Percentiles rank a stretch among this genome's conserved stretches.
Conservation (phyloP, 352 stramenopile species). For the Plasmopara halstedii region DNA sequence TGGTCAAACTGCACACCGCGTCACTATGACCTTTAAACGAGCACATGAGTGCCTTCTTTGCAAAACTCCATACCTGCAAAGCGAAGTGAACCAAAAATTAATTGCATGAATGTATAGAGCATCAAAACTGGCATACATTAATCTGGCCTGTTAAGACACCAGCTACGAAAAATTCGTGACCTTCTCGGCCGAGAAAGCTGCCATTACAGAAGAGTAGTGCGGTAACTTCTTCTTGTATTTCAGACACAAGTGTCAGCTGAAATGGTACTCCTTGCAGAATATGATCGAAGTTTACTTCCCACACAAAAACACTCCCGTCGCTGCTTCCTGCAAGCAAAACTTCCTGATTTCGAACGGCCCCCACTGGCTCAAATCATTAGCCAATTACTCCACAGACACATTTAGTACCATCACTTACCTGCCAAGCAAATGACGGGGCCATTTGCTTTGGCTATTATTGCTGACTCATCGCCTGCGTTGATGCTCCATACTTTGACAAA, state of each 20-base stretch:
- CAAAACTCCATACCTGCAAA: slow-evolving; percentile 47
- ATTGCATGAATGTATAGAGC: neutral
- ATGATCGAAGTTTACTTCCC: slow-evolving; percentile 39
- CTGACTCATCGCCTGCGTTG: slow-evolving; percentile 52
- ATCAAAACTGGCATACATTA: slow-evolving; percentile 15
- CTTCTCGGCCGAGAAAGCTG: slow-evolving; percentile 26
- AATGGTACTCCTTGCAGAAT: slow-evolving; percentile 18
- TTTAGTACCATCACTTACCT: slow-evolving; percentile 18
- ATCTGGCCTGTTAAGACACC: slow-evolving; percentile 48
- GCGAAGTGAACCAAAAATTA: neutral
- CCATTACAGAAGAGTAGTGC: slow-evolving; percentile 47
- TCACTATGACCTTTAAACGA: slow-evolving; percentile 51
- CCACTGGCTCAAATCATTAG: slow-evolving; percentile 19
- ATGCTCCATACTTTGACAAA: slow-evolving; percentile 59
- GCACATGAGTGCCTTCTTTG: slow-evolving; percentile 32
- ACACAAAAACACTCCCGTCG: slow-evolving; percentile 43
- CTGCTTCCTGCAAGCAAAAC: slow-evolving; percentile 44
- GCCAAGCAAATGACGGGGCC: slow-evolving; percentile 43
- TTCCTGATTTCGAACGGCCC: slow-evolving; percentile 47
- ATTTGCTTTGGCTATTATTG: too few species aligned
- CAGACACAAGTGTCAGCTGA: slow-evolving; percentile 8
- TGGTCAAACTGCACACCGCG: slow-evolving; percentile 33
- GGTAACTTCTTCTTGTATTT: slow-evolving; percentile 43
- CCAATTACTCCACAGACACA: neutral
- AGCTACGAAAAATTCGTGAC: slow-evolving; percentile 49